Conservation (phyloP, 176 grass and related monocot genomes). For the Zoysia pacifica region DNA sequence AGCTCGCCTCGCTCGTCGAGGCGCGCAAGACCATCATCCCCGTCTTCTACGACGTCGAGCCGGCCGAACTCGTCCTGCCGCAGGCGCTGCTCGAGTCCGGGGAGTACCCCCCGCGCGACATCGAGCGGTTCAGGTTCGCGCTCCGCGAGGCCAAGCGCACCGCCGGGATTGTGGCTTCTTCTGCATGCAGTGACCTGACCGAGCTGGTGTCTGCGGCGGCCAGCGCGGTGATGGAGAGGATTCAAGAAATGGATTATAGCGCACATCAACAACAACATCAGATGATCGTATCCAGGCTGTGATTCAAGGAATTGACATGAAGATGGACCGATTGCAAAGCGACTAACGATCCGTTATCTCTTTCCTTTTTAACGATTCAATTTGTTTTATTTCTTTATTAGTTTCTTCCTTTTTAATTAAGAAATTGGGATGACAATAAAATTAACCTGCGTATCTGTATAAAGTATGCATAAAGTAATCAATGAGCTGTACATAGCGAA, state of each 20-base stretch:
- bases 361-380: background rate
- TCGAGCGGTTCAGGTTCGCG: slow-evolving; percentile 55
- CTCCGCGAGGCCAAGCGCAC: slow-evolving; percentile 64
- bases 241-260: background rate
- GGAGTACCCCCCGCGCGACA: background rate
- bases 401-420: too few relatives aligned
- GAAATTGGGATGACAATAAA: too few relatives aligned
- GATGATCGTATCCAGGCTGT: slow-evolving; percentile 48
- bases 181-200: slow-evolving; percentile 36
- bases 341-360: too few relatives aligned
- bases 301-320: background rate
- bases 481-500: too few relatives aligned
- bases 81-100: slow-evolving; percentile 11
- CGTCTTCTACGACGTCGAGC: slow-evolving; percentile 78
- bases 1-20: slow-evolving; percentile 74
- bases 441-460: too few relatives aligned
- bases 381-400: too few relatives aligned
- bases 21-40: slow-evolving; percentile 68
- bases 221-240: slow-evolving; percentile 23
- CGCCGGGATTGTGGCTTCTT: slow-evolving; percentile 32
- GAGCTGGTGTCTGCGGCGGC: slow-evolving; percentile 36
- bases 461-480: too few relatives aligned
- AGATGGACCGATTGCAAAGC: too few relatives aligned
- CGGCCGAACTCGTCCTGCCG: slow-evolving; percentile 53
- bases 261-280: background rate